Base-by-base conservation (phyloP, 129 eudicot genomes). In the Cynara cardunculus region DNA sequence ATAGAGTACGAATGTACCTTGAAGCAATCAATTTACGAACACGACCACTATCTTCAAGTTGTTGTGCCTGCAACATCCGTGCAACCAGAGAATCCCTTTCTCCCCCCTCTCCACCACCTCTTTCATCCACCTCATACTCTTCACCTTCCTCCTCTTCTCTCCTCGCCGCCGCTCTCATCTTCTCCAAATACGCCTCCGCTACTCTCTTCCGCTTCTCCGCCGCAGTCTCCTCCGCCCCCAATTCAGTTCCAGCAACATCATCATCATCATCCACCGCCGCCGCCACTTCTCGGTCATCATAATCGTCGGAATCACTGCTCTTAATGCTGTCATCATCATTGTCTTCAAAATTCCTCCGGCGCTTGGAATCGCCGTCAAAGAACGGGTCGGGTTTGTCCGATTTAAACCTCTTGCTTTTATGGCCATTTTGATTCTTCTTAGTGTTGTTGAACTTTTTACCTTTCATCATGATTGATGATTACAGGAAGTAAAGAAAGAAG, bases 1-100 rank as follows among this genome's bases (percentile, higher is more conserved):
- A 44, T 0, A 44, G 59, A 44, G 1, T 53, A 71, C 8, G 0
- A 1, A 72, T 24, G 5, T 77, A 96, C 99, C 93, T 92, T 0
- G 97, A 88, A 78, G 99, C 97, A 79, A 96, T 81, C 16, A 86
- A 72, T 79, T 86, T 79, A 1, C 98, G 85, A 28, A 76, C 84
- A 5, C 98, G 95, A 1, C 99, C 99, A 62, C 98, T 96, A 12
- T 91, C 98, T 39, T 92, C 99, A 9, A 91, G 84, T 44, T 96
- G 98, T 67, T 93, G 84, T n/a, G 88, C 86, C 80, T 87, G 92
- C 90, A 96, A 84, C 78, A 85, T 85, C 37, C 75, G 59, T 1
- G 89, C 95, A 65, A 93, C 87, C 21, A 74, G 81, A 4, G 93
- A 85, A 86, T 96, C 97, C 81, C 91, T 87, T 64, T 87, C 78